phyloP scores from a whole-genome alignment of 1,139 yeast species.

The Tardiomyces blankii region DNA sequence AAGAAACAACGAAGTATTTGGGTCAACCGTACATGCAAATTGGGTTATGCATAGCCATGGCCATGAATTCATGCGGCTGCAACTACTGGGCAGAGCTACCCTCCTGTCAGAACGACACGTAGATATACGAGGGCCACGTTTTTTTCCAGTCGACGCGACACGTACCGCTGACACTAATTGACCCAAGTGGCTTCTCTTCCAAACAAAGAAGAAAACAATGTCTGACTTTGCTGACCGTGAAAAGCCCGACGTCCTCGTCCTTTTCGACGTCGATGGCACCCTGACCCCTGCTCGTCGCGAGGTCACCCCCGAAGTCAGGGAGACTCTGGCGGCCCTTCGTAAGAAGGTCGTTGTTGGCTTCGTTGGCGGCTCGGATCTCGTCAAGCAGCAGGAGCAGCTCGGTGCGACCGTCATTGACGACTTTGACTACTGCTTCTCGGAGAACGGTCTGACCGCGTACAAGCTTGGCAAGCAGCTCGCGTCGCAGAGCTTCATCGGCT shows the following conservation, averaged over 20 bases:
- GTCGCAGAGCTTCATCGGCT: conserved; percentile 82
- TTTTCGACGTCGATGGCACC: conserved; percentile 97
- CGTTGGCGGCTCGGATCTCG: conserved; percentile 95
- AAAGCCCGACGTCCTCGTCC: conserved; percentile 38
- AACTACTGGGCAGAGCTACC: too few species aligned
- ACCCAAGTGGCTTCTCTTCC: too few species aligned
- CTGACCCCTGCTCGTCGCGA: conserved; percentile 91
- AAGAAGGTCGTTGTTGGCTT: conserved; percentile 90
- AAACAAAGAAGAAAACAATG: too few species aligned
- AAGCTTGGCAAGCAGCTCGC: conserved; percentile 79
- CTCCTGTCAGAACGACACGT: too few species aligned
- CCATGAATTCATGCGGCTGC: too few species aligned
- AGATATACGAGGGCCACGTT: too few species aligned
- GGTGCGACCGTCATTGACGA: conserved; percentile 61
- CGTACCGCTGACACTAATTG: too few species aligned
- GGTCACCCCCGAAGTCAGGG: conserved; percentile 70
- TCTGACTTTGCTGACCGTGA: conserved; percentile 24
- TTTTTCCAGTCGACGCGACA: too few species aligned
- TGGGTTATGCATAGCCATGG: too few species aligned
- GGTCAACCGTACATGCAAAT: too few species aligned
- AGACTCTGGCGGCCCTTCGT: conserved; percentile 62
- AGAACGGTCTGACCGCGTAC: conserved; percentile 97
- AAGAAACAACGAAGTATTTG: too few species aligned
- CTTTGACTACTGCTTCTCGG: conserved; percentile 94
- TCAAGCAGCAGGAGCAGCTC: conserved; percentile 92